Evolutionary conservation across 1,139 yeast species (phyloP).

Genomic region (Spathaspora sp.): DNA sequence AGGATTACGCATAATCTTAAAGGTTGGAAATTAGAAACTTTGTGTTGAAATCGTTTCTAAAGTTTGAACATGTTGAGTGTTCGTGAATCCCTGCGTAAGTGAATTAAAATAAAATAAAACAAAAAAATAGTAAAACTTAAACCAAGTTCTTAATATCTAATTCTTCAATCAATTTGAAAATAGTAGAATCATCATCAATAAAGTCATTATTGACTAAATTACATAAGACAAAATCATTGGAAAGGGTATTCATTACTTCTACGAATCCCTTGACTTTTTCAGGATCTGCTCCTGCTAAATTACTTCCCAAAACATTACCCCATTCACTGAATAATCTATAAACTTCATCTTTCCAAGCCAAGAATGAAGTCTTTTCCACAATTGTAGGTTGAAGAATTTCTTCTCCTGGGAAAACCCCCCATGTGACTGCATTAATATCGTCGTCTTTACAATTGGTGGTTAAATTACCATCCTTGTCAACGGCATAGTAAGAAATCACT

Average conservation of each 20-base stretch:
- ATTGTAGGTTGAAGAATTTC: slow-evolving; percentile 91
- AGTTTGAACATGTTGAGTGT: slow-evolving; percentile 7
- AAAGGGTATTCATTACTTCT: slow-evolving; percentile 48
- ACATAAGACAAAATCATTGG: slow-evolving; percentile 68
- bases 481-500: slow-evolving; percentile 76
- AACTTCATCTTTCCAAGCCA: slow-evolving; percentile 98
- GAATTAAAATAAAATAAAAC: slow-evolving; percentile 19
- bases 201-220: slow-evolving; percentile 92
- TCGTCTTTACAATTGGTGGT: slow-evolving; percentile 67
- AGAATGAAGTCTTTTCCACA: slow-evolving; percentile 83
- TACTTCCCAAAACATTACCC: slow-evolving; percentile 53
- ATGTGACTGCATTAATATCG: slow-evolving; percentile 91
- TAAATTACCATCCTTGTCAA: slow-evolving; percentile 61
- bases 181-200: slow-evolving; percentile 46
- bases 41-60: slow-evolving; percentile 5
- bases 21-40: slow-evolving; percentile 3
- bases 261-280: slow-evolving; percentile 26
- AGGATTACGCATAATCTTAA: background rate
- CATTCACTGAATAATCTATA: slow-evolving; percentile 82
- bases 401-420: slow-evolving; percentile 96
- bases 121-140: slow-evolving; percentile 5
- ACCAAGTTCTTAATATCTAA: slow-evolving; percentile 21
- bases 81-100: slow-evolving; percentile 26
- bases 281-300: slow-evolving; percentile 37
- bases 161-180: slow-evolving; percentile 41